These are phyloP conservation scores for Paspalum vaginatum DNA, from an alignment of 176 grass and related monocot genomes.

Conservation along the genomic window DNA sequence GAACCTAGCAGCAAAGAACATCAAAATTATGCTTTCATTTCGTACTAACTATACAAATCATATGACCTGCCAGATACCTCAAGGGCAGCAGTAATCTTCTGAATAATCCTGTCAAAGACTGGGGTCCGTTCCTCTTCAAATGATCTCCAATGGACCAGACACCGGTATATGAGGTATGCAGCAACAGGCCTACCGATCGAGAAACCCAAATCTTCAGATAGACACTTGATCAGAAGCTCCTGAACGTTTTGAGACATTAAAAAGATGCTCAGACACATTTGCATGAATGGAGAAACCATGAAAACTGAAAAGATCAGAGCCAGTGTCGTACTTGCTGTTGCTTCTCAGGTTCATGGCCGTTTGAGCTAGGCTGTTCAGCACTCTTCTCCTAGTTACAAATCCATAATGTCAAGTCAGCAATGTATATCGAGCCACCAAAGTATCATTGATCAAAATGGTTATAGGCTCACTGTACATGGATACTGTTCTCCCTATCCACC, in stretches of 20 bases:
- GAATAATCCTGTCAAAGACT: slow-evolving; percentile 66
- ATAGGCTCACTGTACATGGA: slow-evolving; percentile 38
- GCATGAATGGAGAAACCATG: neutral
- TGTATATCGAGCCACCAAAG: neutral
- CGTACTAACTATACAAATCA: neutral
- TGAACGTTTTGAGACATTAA: slow-evolving; percentile 20
- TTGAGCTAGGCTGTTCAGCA: slow-evolving; percentile 26
- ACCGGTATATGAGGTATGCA: slow-evolving; percentile 59
- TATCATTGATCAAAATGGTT: slow-evolving; percentile 6
- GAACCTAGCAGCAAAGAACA: slow-evolving; percentile 35
- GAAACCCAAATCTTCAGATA: slow-evolving; percentile 74
- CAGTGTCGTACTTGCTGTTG: slow-evolving; percentile 51
- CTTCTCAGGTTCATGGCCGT: slow-evolving; percentile 53
- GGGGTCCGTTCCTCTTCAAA: slow-evolving; percentile 64
- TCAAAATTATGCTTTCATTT: neutral
- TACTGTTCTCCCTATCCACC: slow-evolving; percentile 25
- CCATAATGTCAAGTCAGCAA: slow-evolving; percentile 28
- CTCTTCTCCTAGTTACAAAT: slow-evolving; percentile 37
- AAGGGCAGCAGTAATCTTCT: slow-evolving; percentile 54
- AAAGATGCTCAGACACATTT: neutral
- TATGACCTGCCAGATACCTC: slow-evolving; percentile 43
- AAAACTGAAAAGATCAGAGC: slow-evolving; percentile 18
- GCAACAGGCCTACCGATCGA: slow-evolving; percentile 57
- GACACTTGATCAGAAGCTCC: slow-evolving; percentile 73
- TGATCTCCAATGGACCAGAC: slow-evolving; percentile 68